Evolutionary conservation across 495 filamentous ascomycete genomes (phyloP), one percentile per base, ranked within the genome.

Genomic region (Lophium mytilinum): DNA sequence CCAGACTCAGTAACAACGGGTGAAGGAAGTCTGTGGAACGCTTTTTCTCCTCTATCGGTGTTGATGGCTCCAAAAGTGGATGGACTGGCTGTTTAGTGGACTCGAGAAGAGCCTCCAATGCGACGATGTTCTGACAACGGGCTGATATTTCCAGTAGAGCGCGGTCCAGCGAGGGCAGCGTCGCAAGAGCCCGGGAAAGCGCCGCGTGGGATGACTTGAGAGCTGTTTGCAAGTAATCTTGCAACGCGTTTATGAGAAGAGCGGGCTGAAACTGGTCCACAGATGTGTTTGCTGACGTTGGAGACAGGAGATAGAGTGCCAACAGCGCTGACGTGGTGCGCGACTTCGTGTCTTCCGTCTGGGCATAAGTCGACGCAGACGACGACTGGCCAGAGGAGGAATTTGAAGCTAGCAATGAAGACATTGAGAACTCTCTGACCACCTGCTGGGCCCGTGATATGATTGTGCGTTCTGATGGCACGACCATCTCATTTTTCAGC

Each of bases 121-220:
- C 88, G 9, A 92, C 85, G 21, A 97, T 83, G 57, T 93, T 94
- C 71, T 95, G 89, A 66, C 94, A 96, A 45, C 89, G 78, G 6
- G 83, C 82, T 9, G 87, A 86, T 14, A 96, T 80, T 66, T 97
- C 93, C 24, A 80, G 73, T 6, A 98, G 78, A 1, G 89, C 84
- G 33, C 89, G 80, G 42, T 96, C 90, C 40, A 98, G 78, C 0
- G 79, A 86, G 1, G 93, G 89, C 12, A 96, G 75, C 37, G 85
- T 87, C 10, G 83, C 80, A n/a, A 97, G 76, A 0, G 86, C 82
- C 24, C 89, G 74, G 5, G 86, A 70, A 6, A 97, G 71, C 1
- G 82, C 77, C 21, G 87, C 82, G 6, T 90, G 76, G 35, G 86
- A 87, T 19, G 84, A 85, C 15, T 87, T 84, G 30, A 95, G 78